A percentile compares a stretch with the other conserved stretches of the same genome.
phyloP scores from a whole-genome alignment of 1,284 basidiomycete species.

The Kalmanozyma brasiliensis region DNA sequence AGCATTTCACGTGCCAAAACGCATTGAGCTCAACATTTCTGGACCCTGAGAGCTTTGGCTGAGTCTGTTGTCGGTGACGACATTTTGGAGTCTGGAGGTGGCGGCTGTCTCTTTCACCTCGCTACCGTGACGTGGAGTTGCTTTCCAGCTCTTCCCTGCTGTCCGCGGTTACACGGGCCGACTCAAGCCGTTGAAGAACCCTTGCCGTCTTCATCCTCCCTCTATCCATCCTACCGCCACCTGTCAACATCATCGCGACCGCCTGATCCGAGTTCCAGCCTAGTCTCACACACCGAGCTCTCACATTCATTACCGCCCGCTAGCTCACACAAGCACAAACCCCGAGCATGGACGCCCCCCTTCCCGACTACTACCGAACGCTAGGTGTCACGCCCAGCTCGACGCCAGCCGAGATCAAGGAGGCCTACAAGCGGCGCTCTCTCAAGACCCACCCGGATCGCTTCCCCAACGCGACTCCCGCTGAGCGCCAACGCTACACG shows the following conservation, averaged over 20 bases:
- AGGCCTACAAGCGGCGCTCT: slow-evolving; percentile 84
- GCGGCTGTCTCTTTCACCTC: slow-evolving; percentile 1
- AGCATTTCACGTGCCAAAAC: slow-evolving; percentile 31
- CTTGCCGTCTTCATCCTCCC: background rate
- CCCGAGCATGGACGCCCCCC: slow-evolving; percentile 44
- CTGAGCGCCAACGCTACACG: slow-evolving; percentile 75
- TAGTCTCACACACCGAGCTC: too few relatives aligned
- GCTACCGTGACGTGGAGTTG: slow-evolving; percentile 10
- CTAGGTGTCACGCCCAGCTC: slow-evolving; percentile 73
- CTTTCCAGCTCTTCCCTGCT: too few relatives aligned
- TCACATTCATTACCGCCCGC: too few relatives aligned
- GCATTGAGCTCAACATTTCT: background rate
- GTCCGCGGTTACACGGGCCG: too few relatives aligned
- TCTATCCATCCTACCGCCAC: background rate
- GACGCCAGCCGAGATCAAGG: slow-evolving; percentile 78
- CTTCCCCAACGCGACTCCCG: slow-evolving; percentile 77
- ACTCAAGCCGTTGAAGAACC: too few relatives aligned
- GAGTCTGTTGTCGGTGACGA: slow-evolving; percentile 25
- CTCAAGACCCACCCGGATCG: slow-evolving; percentile 85
- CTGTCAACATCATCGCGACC: background rate
- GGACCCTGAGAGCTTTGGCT: slow-evolving; percentile 7
- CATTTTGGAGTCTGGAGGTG: slow-evolving; percentile 6
- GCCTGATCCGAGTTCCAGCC: too few relatives aligned
- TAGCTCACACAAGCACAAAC: background rate
- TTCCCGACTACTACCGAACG: slow-evolving; percentile 62